phyloP scores from a whole-genome alignment of 306 rosid species.

The Quercus bicolor region DNA sequence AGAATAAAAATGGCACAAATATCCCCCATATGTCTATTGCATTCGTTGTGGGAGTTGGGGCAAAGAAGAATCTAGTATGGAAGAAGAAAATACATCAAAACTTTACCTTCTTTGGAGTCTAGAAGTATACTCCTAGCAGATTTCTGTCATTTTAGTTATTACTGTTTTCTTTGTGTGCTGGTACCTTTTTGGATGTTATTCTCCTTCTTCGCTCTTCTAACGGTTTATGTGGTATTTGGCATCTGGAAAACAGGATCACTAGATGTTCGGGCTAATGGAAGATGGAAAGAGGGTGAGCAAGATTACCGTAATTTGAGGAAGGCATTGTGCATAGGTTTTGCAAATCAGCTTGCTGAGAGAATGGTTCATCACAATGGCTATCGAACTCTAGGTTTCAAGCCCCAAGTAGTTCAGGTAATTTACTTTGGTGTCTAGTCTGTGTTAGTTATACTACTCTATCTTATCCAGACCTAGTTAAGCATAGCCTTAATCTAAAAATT shows the following conservation, averaged over 20 bases:
- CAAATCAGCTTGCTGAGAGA: slow-evolving; percentile 96
- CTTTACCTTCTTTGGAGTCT: background rate
- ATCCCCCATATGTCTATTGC: background rate
- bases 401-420: slow-evolving; percentile 91
- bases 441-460: background rate
- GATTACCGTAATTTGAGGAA: slow-evolving; percentile 75
- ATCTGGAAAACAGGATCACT: slow-evolving; percentile 44
- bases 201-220: background rate
- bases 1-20: background rate
- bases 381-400: slow-evolving; percentile 81
- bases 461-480: slow-evolving; percentile 16
- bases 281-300: slow-evolving; percentile 39
- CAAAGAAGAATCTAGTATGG: background rate
- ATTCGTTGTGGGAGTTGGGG: background rate
- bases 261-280: slow-evolving; percentile 53
- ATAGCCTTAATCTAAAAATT: background rate
- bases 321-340: slow-evolving; percentile 87
- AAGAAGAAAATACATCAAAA: background rate
- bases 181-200: background rate
- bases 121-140: background rate
- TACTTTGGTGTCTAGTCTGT: slow-evolving; percentile 6
- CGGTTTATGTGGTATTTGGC: background rate
- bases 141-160: slow-evolving; percentile 1
- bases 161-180: background rate
- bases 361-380: slow-evolving; percentile 94